Evolutionary conservation across 495 filamentous ascomycete species (phyloP), one percentile per base, ranked within the genome.

Genomic region (Beverwykella pulmonaria): DNA sequence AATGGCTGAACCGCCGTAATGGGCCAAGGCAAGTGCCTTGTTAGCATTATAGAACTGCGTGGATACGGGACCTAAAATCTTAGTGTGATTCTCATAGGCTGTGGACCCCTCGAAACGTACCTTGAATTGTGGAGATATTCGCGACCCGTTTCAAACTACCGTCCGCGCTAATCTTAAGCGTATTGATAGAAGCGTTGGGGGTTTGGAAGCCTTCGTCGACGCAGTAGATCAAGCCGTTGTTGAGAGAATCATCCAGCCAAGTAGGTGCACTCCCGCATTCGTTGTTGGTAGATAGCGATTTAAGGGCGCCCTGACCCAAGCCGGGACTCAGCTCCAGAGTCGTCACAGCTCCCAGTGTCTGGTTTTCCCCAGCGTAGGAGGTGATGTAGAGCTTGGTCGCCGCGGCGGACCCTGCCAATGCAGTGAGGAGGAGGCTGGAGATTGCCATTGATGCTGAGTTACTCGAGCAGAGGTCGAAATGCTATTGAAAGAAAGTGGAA

Each of bases 171-270:
- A 69, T 70, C 15, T 41, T 64, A 58, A 73, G 73, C 6, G 75
- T 73, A 67, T 61, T 74, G 50, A 79, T 56, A 30, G 72, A 72
- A 49, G 75, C 76, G 52, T 77, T 79, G 27, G 67, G 58, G 2
- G 68, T 69, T 6, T 48, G 46, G 19, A 71, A 66, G 12, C 69
- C 76, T 59, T 79, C 76, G 57, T 77, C 75, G 12, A 77, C 25
- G 67, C 75, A 78, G 67, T 65, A 74, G 8, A 79, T 67, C 17
- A 47, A 29, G 22, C 25, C 36, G n/a, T 63, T 59, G 34, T 65
- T 55, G 44, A 58, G 62, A 58, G 56, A 1, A 10, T 70, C 32
- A 14, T 70, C 72, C 17, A 79, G 70, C 76, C 76, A 78, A 15
- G 68, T 67, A 1, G 77, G 75, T 27, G 67, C 72, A 26, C 57